Evolutionary conservation across 1,284 basidiomycete species (phyloP), one percentile per base, ranked within the genome.

Genomic region (Stereum hirsutum): DNA sequence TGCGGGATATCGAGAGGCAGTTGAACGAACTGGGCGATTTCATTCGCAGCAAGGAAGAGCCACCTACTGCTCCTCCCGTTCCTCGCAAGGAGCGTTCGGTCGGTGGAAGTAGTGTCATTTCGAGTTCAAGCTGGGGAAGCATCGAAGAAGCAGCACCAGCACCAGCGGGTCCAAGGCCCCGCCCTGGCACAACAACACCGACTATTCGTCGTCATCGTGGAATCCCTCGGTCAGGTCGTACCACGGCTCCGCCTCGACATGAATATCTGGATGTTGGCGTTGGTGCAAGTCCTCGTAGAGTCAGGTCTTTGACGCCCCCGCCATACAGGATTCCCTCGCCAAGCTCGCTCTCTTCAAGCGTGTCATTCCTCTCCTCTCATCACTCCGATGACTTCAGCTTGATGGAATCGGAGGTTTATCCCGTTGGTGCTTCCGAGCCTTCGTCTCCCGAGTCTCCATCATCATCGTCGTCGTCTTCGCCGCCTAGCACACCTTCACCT

Each of bases 301-400:
- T 54, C 10, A 63, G 61, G 27, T 49, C 61, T 1, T 48, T 75
- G 40, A 60, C 68, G 6, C 71, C 70, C 3, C 70, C 70, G 7
- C 66, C 64, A 5, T 39, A 49, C 35, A 57, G 64, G 15, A 62
- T 69, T 28, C 64, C 69, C 21, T 70, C 74, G 2, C 64, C 73
- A 1, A 74, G 73, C 47, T 71, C 74, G 11, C 41, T 58, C 32
- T 66, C 63, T n/a, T 77, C 73, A 41, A 69, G 65, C 23, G 57
- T 70, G 25, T 84, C 81, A 0, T 87, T 75, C 56, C 52, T 87
- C 42, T 82, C 81, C 1, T 87, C 85, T 8, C 79, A 82, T 50
- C 79, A 87, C 50, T 87, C 84, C 0, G 84, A 88, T 45, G 83
- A 85, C 51, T 55, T 68, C 33, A 72, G 66, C 45, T 53, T 74